Evolutionary conservation across 2,329 filamentous ascomycete species (phyloP), one percentile per base, ranked within the genome.

Genomic region (Diplodia intermedia): DNA sequence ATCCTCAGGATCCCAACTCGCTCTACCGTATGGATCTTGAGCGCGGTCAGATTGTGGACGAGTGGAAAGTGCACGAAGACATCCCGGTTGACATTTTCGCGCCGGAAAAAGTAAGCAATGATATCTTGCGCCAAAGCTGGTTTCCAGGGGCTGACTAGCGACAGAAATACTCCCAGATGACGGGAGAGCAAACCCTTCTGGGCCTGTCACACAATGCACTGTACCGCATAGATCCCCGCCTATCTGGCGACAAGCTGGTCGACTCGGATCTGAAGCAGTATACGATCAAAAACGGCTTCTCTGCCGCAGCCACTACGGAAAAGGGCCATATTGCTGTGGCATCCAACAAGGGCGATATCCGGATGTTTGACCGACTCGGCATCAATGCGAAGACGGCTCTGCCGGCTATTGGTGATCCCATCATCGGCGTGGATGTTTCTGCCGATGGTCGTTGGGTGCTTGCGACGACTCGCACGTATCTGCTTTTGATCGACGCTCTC

Each of bases 331-430:
- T 99, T 71, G 95, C 95, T 4, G 94, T 99, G 8, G 94, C 95
- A 0, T 97, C 93, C 65, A 97, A 97, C 83, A 99, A 99, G 84
- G 95, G 95, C 73, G 95, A 99, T 73, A 93, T 99, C 70, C 92
- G 95, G 66, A 88, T 99, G 74, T 99, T 99, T 75, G 95, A 99
- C 78, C 91, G 94, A 20, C 88, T 99, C 2, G 95, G 95, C 15
- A 96, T 98, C 81, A 96, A 97, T 73, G 95, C 95, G 49, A 99
- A 99, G 86, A 98, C 95, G 0, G 92, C 96, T 71, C 94, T 99
- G 68, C 95, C 95, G 3, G 95, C 95, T 6, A 88, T 99, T 15
- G 95, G 95, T 72, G 95, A 99, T 76, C 89, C 94, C 3, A 98
- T 99, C 74, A 91, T 96, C 71, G 95, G 95, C 69, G 87, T 99